Evolutionary conservation across 2,329 filamentous ascomycete genomes (phyloP).

Genomic region (Cladophialophora psammophila): DNA sequence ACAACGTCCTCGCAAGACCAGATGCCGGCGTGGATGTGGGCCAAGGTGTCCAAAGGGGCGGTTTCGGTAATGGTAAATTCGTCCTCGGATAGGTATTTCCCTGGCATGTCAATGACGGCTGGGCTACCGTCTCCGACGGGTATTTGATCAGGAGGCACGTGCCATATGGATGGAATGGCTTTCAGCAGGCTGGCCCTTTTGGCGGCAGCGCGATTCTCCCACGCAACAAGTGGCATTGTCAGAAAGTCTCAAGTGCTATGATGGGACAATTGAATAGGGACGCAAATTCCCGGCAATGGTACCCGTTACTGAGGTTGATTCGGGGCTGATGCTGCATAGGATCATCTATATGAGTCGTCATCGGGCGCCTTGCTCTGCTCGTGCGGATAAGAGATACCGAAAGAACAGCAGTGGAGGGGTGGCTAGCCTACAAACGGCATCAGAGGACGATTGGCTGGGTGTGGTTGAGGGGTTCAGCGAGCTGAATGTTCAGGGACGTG

Average conservation of each 20-base stretch:
- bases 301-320: neutral
- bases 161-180: slow-evolving; percentile 22
- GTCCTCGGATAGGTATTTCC: slow-evolving; percentile 18
- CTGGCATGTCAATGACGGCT: slow-evolving; percentile 10
- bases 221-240: slow-evolving; percentile 14
- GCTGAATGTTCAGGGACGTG: neutral
- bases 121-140: neutral
- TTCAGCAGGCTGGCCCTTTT: slow-evolving; percentile 22
- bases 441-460: neutral
- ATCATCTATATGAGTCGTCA: neutral
- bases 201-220: slow-evolving; percentile 24
- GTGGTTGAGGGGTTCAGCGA: neutral
- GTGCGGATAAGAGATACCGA: slow-evolving; percentile 4
- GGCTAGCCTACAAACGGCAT: neutral
- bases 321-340: neutral
- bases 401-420: neutral
- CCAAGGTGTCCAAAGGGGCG: slow-evolving; percentile 24
- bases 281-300: neutral
- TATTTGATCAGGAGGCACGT: slow-evolving; percentile 14
- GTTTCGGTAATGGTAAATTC: slow-evolving; percentile 25
- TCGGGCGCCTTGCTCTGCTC: neutral
- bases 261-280: neutral
- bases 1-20: slow-evolving; percentile 35
- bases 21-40: slow-evolving; percentile 25
- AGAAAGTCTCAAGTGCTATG: neutral